phyloP scores from a whole-genome alignment of 352 stramenopile species.

The Globisporangium megalacanthum region DNA sequence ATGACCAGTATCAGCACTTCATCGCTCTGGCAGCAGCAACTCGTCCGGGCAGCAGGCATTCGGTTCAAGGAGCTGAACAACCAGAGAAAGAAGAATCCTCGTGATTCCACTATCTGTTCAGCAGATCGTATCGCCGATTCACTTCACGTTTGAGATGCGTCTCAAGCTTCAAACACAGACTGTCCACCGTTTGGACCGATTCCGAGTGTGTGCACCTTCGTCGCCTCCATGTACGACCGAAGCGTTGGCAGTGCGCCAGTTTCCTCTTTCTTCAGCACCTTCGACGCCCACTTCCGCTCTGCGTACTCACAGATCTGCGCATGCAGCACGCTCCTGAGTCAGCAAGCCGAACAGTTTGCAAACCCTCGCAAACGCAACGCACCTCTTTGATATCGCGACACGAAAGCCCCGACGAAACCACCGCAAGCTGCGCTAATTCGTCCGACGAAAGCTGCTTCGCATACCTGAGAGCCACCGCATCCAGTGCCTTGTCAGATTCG shows the following conservation, averaged over 20 bases:
- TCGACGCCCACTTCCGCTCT: constrained; percentile 90
- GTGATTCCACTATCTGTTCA: neutral
- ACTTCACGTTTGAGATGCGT: neutral
- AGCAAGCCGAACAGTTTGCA: neutral
- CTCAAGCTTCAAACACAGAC: constrained; percentile 53
- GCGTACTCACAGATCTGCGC: constrained; percentile 89
- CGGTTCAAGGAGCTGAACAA: neutral
- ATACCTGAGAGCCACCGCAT: constrained; percentile 35
- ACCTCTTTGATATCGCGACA: constrained; percentile 94
- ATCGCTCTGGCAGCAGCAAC: constrained; percentile 11
- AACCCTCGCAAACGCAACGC: neutral
- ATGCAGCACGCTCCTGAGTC: too few species aligned
- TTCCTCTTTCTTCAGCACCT: constrained; percentile 82
- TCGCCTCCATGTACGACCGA: constrained; percentile 64
- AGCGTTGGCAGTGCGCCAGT: constrained; percentile 65
- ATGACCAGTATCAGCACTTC: constrained; percentile 39
- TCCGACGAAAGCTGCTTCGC: constrained; percentile 84
- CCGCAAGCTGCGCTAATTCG: constrained; percentile 74
- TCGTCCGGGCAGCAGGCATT: neutral
- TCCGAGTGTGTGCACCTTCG: constrained; percentile 60
- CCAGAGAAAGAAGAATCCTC: too few species aligned
- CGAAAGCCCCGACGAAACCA: constrained; percentile 79
- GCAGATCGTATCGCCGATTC: neutral
- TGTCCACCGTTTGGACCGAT: constrained; percentile 31
- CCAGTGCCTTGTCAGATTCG: neutral